Percentiles rank a stretch among this genome's conserved stretches.
These are phyloP conservation scores for Euphorbia peplus DNA, from an alignment of 345 rosid genomes.

Conservation along the genomic window DNA sequence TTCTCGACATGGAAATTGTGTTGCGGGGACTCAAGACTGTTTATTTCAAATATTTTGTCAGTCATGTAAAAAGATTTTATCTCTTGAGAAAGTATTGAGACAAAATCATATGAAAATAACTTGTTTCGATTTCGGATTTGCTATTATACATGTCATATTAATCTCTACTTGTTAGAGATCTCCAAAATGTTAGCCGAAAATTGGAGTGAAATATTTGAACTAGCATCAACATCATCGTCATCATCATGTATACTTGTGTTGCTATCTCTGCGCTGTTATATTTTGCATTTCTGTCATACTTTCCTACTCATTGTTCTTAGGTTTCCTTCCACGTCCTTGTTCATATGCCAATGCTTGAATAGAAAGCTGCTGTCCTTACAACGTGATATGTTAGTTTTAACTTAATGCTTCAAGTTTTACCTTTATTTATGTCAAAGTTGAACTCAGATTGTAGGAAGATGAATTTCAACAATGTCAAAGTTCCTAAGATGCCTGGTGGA, in stretches of 20 bases:
- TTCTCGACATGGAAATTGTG: background rate
- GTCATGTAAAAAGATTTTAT: background rate
- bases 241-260: background rate
- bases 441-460: slow-evolving; percentile 19
- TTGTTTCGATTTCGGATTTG: background rate
- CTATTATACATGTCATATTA: background rate
- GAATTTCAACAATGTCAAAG: slow-evolving; percentile 61
- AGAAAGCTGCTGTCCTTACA: background rate
- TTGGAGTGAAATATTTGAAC: background rate
- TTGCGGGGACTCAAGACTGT: background rate
- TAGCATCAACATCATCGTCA: background rate
- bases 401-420: background rate
- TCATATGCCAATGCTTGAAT: background rate
- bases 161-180: background rate
- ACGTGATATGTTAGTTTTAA: background rate
- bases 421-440: background rate
- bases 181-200: background rate
- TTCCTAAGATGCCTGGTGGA: slow-evolving; percentile 77
- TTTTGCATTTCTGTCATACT: background rate
- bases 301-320: background rate
- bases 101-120: background rate
- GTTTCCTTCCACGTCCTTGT: background rate
- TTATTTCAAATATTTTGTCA: background rate
- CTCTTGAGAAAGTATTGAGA: background rate
- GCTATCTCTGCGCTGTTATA: background rate